A percentile compares a stretch with the other conserved stretches of the same genome.
These are phyloP conservation scores for Alternaria hordeiaustralica DNA, from an alignment of 2,329 filamentous ascomycete genomes.

Conservation along the genomic window DNA sequence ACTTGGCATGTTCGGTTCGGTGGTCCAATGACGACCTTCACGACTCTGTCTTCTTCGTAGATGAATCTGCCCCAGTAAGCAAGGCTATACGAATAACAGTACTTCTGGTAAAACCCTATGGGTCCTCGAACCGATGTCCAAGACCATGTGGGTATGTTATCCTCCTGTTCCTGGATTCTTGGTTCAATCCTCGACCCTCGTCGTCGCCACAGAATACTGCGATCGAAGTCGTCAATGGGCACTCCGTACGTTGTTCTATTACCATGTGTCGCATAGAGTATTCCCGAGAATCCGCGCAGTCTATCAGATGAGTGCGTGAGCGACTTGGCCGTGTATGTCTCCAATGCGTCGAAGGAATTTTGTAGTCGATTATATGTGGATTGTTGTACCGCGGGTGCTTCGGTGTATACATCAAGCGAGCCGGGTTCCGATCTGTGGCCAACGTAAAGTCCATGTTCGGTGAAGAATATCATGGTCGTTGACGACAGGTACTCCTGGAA, in stretches of 20 bases:
- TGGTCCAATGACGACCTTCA: not conserved
- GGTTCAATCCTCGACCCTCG: not conserved
- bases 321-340: not conserved
- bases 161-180: not conserved
- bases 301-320: not conserved
- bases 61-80: not conserved
- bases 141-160: not conserved
- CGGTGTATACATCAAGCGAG: not conserved
- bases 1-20: not conserved
- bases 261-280: not conserved
- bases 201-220: not conserved
- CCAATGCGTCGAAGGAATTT: not conserved
- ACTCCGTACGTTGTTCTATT: not conserved
- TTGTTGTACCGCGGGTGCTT: not conserved
- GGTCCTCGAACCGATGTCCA: not conserved
- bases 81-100: not conserved
- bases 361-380: not conserved
- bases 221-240: conserved; percentile 1
- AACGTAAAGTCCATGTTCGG: not conserved
- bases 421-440: not conserved
- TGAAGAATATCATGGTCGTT: conserved; percentile 8
- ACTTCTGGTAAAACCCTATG: not conserved
- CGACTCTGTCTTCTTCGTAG: too few species aligned
- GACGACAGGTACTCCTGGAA: conserved; percentile 12
- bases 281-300: not conserved